phyloP scores from a whole-genome alignment of 768 basidiomycete species.

The Phlegmacium glaucopus region DNA sequence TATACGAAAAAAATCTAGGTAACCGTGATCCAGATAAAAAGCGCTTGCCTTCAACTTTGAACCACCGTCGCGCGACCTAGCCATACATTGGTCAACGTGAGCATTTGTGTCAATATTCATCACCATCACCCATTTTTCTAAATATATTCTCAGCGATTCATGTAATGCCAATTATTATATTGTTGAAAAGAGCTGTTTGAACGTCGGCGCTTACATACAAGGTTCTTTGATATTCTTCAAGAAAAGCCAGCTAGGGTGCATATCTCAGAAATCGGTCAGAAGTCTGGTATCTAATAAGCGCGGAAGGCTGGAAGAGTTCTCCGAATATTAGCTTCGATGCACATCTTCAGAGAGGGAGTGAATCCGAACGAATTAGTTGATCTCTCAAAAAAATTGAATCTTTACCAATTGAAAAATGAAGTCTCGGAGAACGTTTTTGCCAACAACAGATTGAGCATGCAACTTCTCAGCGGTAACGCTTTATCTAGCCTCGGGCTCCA shows the following conservation, averaged over 20 bases:
- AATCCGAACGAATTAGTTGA: background rate
- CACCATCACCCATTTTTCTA: too few species aligned
- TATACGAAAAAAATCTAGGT: slow-evolving; percentile 13
- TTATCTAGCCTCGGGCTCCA: slow-evolving; percentile 22
- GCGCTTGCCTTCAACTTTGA: slow-evolving; percentile 26
- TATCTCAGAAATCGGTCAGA: slow-evolving; percentile 19
- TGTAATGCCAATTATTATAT: too few species aligned
- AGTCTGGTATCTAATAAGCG: slow-evolving; percentile 21
- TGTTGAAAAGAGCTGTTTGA: slow-evolving; percentile 12
- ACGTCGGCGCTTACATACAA: slow-evolving; percentile 14
- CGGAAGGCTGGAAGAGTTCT: slow-evolving; percentile 31
- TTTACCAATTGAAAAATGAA: slow-evolving; percentile 6
- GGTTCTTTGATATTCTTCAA: slow-evolving; percentile 26
- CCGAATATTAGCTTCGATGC: slow-evolving; percentile 27
- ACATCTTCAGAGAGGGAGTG: slow-evolving; percentile 32
- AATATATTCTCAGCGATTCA: too few species aligned
- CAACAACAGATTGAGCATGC: slow-evolving; percentile 38
- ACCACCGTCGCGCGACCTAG: slow-evolving; percentile 20
- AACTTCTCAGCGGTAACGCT: slow-evolving; percentile 23
- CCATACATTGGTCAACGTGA: slow-evolving; percentile 23
- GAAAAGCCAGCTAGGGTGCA: slow-evolving; percentile 27
- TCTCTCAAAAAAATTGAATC: background rate
- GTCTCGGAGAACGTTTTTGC: slow-evolving; percentile 35
- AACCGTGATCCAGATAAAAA: slow-evolving; percentile 21
- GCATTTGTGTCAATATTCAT: background rate